phyloP scores from a whole-genome alignment of 208 protist species.

The Leishmania guyanensis region DNA sequence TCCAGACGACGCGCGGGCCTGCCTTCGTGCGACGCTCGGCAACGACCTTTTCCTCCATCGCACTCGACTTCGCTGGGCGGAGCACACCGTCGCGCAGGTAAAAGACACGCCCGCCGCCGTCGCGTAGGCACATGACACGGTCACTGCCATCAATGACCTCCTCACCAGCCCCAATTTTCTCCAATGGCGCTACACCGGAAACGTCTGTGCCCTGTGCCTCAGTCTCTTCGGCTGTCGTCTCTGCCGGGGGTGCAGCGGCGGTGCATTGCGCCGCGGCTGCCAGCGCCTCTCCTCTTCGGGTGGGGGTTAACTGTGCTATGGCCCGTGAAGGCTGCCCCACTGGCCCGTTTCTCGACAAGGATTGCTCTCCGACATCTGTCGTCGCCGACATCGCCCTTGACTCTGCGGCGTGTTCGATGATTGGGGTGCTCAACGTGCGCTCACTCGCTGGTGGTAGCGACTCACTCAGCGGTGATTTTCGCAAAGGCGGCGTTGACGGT shows the following conservation, averaged over 20 bases:
- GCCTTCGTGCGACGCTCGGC: constrained; percentile 1
- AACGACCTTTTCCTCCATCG: constrained; percentile 4
- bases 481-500: not conserved
- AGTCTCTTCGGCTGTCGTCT: not conserved
- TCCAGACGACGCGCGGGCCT: constrained; percentile 22
- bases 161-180: not conserved
- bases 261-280: not conserved
- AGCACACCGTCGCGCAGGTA: constrained; percentile 25
- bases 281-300: too few relatives aligned
- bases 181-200: constrained; percentile 1
- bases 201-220: not conserved
- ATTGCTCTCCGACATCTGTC: not conserved
- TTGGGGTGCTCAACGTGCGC: not conserved
- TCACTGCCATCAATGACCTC: not conserved
- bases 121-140: not conserved
- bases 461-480: not conserved
- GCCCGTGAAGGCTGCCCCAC: not conserved
- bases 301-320: not conserved
- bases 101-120: constrained; percentile 16
- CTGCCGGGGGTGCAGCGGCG: not conserved
- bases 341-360: not conserved
- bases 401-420: not conserved
- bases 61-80: not conserved
- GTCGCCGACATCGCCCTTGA: not conserved
- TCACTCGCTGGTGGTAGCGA: not conserved